These are phyloP conservation scores for Apiospora sp. DNA, from an alignment of 2,329 filamentous ascomycete species.

Conservation along the genomic window DNA sequence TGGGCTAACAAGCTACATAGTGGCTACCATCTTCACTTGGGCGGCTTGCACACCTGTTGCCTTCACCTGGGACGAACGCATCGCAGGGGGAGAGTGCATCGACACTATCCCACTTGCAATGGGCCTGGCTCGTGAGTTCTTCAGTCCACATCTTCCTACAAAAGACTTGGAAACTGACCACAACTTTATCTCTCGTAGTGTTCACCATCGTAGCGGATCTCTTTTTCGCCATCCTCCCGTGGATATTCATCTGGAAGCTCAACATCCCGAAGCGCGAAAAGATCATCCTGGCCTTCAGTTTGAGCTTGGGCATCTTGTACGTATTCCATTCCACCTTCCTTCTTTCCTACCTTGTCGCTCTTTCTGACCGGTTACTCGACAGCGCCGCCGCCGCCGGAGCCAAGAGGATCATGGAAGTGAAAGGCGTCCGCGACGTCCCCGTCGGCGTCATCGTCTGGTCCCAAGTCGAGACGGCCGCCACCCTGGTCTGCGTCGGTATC, in stretches of 20 bases:
- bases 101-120: conserved; percentile 26
- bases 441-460: conserved; percentile 34
- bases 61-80: conserved; percentile 31
- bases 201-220: conserved; percentile 30
- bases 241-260: conserved; percentile 29
- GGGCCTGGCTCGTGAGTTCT: conserved; percentile 26
- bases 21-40: conserved; percentile 30
- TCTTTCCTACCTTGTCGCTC: neutral
- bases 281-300: conserved; percentile 27
- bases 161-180: neutral
- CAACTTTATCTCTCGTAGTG: neutral
- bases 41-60: conserved; percentile 30
- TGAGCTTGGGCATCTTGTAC: conserved; percentile 34
- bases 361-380: neutral
- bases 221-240: conserved; percentile 30
- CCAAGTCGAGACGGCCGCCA: conserved; percentile 32
- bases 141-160: neutral
- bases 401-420: conserved; percentile 28
- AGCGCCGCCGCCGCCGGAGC: conserved; percentile 25
- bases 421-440: conserved; percentile 31
- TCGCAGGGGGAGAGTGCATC: conserved; percentile 28
- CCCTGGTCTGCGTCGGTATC: conserved; percentile 35
- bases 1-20: neutral
- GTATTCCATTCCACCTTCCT: neutral
- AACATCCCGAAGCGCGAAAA: conserved; percentile 28